phyloP scores from a whole-genome alignment of 345 rosid species.

The Reutealis trisperma region DNA sequence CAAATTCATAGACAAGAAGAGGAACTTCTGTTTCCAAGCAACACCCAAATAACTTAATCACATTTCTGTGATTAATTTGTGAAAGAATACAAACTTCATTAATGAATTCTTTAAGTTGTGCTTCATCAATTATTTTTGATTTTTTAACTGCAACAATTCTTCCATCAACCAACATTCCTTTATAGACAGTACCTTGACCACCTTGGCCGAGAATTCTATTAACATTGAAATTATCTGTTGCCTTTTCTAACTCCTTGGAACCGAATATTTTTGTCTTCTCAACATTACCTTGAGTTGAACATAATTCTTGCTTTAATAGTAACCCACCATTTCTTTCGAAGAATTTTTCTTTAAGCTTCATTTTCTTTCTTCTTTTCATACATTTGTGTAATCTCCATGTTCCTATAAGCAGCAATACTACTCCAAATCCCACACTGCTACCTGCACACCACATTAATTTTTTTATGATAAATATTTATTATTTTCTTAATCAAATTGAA shows the following conservation, averaged over 20 bases:
- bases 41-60: background rate
- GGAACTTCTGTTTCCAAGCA: background rate
- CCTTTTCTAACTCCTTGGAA: background rate
- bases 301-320: background rate
- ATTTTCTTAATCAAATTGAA: no score
- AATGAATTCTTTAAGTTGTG: background rate
- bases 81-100: background rate
- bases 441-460: no score
- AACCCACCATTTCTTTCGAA: background rate
- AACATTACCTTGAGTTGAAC: background rate
- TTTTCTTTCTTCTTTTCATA: background rate
- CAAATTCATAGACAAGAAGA: background rate
- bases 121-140: background rate
- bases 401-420: no score
- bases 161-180: constrained; percentile 1
- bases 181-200: background rate
- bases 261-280: background rate
- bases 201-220: background rate
- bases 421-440: no score
- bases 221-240: background rate
- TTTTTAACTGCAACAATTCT: background rate
- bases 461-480: no score
- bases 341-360: background rate
- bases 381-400: no score
- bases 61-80: background rate